These are phyloP conservation scores for Zoysia japonica DNA, from an alignment of 176 grass and related monocot genomes.

Conservation along the genomic window DNA sequence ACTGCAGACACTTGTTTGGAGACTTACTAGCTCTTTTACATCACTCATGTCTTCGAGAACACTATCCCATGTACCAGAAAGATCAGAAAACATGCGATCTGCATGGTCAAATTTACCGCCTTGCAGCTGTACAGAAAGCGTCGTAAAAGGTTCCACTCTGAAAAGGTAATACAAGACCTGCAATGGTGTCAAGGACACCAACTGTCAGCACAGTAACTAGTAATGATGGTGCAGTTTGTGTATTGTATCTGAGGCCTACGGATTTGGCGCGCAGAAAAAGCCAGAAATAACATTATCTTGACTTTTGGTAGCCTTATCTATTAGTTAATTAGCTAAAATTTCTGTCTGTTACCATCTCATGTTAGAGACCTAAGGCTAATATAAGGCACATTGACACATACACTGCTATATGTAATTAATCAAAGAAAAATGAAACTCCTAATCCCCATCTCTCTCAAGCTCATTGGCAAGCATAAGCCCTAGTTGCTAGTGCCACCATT, in stretches of 20 bases:
- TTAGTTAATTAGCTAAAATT: neutral
- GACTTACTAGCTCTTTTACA: slow-evolving; percentile 97
- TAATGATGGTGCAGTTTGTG: slow-evolving; percentile 15
- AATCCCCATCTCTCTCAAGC: neutral
- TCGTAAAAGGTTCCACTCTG: slow-evolving; percentile 97
- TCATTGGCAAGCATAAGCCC: neutral
- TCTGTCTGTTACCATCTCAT: neutral
- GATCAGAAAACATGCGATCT: slow-evolving; percentile 95
- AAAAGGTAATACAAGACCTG: slow-evolving; percentile 99
- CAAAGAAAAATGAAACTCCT: neutral
- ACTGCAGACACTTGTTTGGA: slow-evolving; percentile 26
- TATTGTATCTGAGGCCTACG: slow-evolving; percentile 14
- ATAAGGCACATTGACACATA: neutral
- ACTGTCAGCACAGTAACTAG: slow-evolving; percentile 9
- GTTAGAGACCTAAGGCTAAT: neutral
- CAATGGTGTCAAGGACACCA: slow-evolving; percentile 42
- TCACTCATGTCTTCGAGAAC: slow-evolving; percentile 99
- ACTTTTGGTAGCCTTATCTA: neutral
- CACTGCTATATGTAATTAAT: neutral
- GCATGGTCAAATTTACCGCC: slow-evolving; percentile 99
- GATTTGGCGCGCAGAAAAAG: neutral
- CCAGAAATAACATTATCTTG: neutral
- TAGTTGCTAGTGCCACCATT: neutral
- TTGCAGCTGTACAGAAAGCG: slow-evolving; percentile 95
- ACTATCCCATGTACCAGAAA: slow-evolving; percentile 94